A percentile compares a stretch with the other conserved stretches of the same genome.
phyloP scores from a whole-genome alignment of 2,329 filamentous ascomycete genomes.

The Claviceps citrina region DNA sequence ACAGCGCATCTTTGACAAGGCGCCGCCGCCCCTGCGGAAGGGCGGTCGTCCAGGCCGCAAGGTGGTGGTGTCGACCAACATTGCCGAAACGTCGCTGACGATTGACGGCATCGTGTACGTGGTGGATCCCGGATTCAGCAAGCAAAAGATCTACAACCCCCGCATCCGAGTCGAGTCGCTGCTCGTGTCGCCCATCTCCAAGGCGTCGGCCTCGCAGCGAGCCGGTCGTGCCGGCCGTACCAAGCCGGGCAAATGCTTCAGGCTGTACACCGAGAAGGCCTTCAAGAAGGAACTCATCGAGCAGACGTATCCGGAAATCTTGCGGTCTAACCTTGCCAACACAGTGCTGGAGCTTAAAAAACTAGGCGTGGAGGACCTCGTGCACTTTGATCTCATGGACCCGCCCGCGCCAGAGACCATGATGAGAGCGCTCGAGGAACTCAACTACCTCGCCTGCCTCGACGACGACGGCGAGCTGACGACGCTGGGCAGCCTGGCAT shows the following conservation, averaged over 20 bases:
- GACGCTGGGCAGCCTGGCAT: constrained; percentile 67
- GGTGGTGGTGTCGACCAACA: constrained; percentile 89
- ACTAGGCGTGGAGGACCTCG: constrained; percentile 83
- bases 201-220: constrained; percentile 90
- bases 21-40: constrained; percentile 54
- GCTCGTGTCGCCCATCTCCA: constrained; percentile 94
- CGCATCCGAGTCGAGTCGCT: constrained; percentile 91
- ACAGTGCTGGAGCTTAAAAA: constrained; percentile 96
- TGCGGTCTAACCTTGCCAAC: constrained; percentile 85
- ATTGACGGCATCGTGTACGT: constrained; percentile 99
- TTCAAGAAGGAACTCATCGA: constrained; percentile 98
- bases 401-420: constrained; percentile 94
- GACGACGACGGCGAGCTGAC: constrained; percentile 95
- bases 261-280: constrained; percentile 83
- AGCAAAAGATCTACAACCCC: constrained; percentile 98
- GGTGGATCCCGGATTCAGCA: constrained; percentile 97
- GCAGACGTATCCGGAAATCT: constrained; percentile 90
- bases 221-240: constrained; percentile 99
- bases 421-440: constrained; percentile 92
- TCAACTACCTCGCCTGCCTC: constrained; percentile 92
- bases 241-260: constrained; percentile 93
- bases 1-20: constrained; percentile 85
- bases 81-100: constrained; percentile 91
- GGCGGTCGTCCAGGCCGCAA: constrained; percentile 85
- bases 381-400: constrained; percentile 98